Conservation (phyloP, 768 basidiomycete genomes). For the Tubosaeta sp. region DNA sequence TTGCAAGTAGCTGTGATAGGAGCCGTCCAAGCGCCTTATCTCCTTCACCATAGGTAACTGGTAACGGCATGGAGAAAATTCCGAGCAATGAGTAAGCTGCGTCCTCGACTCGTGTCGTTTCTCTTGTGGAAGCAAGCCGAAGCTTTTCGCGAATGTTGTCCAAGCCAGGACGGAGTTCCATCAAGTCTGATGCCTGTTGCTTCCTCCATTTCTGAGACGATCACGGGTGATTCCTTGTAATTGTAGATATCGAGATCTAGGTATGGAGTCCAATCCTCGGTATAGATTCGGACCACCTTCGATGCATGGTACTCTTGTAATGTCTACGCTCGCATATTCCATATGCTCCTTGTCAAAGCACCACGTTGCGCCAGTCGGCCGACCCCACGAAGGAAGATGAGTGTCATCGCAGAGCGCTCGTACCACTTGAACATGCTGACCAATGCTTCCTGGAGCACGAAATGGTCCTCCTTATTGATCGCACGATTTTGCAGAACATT, state of each 20-base stretch:
- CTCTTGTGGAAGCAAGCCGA: not conserved
- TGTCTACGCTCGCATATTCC: not conserved
- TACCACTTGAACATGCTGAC: not conserved
- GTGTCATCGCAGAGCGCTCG: not conserved
- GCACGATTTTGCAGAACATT: not conserved
- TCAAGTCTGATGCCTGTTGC: not conserved
- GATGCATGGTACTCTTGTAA: no score
- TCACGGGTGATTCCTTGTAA: not conserved
- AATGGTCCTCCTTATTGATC: not conserved
- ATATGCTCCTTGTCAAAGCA: not conserved
- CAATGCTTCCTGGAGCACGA: not conserved
- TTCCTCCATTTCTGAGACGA: not conserved
- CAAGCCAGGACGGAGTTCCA: not conserved
- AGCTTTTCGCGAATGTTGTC: not conserved
- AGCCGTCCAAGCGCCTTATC: not conserved
- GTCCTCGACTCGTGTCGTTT: not conserved
- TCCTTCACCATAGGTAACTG: slow-evolving; percentile 1
- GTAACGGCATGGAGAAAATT: not conserved
- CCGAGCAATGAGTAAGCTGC: slow-evolving; percentile 1
- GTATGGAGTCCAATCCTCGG: not conserved
- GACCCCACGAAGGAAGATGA: not conserved
- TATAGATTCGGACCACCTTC: not conserved
- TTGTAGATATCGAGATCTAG: not conserved
- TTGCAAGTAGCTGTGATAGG: not conserved
- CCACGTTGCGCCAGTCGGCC: not conserved